Evolutionary conservation across 441 rosid species (phyloP), one percentile per base, ranked within the genome.

Genomic region (Dalechampia spathulata): DNA sequence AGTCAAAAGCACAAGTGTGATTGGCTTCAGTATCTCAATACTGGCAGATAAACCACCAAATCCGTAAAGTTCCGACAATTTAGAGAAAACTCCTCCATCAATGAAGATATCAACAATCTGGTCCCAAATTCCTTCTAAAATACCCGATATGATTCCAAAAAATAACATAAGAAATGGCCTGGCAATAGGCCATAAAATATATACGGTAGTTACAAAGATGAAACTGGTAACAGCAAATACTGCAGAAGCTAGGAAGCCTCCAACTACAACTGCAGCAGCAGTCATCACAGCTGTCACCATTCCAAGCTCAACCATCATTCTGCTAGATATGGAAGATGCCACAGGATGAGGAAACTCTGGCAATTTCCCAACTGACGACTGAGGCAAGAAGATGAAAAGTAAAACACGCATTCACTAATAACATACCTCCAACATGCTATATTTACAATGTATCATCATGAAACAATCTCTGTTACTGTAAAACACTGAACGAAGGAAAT

Each of bases 241-340:
- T 51, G 96, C 96, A 25, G 95, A 86, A 55, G 98, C 93, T 65
- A 91, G 64, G 61, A 87, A 87, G 4, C 93, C 96, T 67, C 98
- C 98, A 68, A 82, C 86, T 43, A 83, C 75, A 71, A 67, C 89
- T 63, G 98, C 90, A 5, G 96, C 95, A 23, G 95, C 85, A 58
- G 82, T 90, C 77, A 91, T 91, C 45, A 78, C 65, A 52, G 96
- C 93, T 37, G 96, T 75, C 65, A 87, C 78, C 95, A 87, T 78
- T 58, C 96, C 98, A 59, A 91, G 75, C 81, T 91, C 98, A 59
- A 83, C 96, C 87, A 87, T 79, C 77, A 87, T 73, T 77, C 98
- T 81, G 74, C 98, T 83, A 51, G 98, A 91, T 72, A 91, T 91
- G 48, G 95, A 85, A 64, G 95, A 91, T 25, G 96, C 98, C n/a